A percentile compares a stretch with the other conserved stretches of the same genome.
phyloP scores from a whole-genome alignment of 2,329 filamentous ascomycete species.

The Sporothrix schenckii region DNA sequence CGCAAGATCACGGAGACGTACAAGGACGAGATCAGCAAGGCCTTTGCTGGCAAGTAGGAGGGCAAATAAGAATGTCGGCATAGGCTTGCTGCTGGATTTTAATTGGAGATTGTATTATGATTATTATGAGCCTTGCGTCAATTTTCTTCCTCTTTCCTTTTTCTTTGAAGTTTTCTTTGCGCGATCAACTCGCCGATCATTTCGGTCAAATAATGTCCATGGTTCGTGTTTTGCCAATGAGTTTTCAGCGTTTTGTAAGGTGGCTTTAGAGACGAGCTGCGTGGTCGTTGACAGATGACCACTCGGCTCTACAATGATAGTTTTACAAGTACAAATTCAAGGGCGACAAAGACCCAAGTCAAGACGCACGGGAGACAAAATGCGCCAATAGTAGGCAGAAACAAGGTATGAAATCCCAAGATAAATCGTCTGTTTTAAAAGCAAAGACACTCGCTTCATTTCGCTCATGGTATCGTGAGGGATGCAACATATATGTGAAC shows the following conservation, averaged over 20 bases:
- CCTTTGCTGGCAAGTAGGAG: slow-evolving; percentile 39
- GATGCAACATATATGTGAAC: slow-evolving; percentile 3
- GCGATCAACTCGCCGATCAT: too few relatives aligned
- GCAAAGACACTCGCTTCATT: slow-evolving; percentile 17
- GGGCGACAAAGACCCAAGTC: not conserved
- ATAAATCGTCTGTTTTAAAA: not conserved
- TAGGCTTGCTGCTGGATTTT: not conserved
- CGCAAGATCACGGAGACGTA: slow-evolving; percentile 55
- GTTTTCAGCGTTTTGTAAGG: not conserved
- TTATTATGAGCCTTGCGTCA: too few relatives aligned
- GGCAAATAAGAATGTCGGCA: not conserved
- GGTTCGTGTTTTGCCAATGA: not conserved
- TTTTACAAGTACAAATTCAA: not conserved
- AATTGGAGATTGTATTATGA: too few relatives aligned
- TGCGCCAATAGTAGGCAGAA: too few relatives aligned
- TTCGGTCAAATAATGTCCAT: too few relatives aligned
- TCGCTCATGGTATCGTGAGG: slow-evolving; percentile 30
- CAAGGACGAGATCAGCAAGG: slow-evolving; percentile 54
- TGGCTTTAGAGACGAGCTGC: not conserved
- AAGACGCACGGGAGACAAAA: not conserved
- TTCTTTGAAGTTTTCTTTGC: not conserved
- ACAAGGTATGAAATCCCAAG: not conserved
- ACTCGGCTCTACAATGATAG: not conserved
- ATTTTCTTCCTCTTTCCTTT: not conserved
- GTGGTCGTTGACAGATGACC: not conserved